A percentile compares a stretch with the other conserved stretches of the same genome.
Evolutionary conservation across 768 basidiomycete genomes (phyloP).

Genomic region (Guyanaporus albipodus): DNA sequence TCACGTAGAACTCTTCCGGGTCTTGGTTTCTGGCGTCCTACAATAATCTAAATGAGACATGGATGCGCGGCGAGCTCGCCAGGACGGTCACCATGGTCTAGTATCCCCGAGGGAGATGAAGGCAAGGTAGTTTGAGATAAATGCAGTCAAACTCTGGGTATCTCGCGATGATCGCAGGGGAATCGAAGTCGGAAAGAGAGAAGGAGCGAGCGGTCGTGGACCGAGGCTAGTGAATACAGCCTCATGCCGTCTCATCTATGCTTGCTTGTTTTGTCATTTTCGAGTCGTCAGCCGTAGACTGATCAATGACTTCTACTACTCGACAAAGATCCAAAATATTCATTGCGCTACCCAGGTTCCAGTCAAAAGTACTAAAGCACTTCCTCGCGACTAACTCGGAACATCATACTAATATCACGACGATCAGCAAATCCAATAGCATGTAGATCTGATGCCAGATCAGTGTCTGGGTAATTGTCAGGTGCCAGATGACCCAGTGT

Average conservation of each 20-base stretch:
- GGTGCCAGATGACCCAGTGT: not conserved
- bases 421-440: conserved; percentile 1
- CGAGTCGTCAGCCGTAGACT: conserved; percentile 24
- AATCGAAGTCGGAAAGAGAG: conserved; percentile 9
- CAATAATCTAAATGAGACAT: conserved; percentile 6
- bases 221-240: conserved; percentile 4
- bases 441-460: not conserved
- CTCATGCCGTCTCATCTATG: conserved; percentile 5
- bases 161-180: conserved; percentile 1
- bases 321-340: conserved; percentile 4
- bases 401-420: no score
- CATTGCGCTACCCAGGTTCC: not conserved
- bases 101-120: not conserved
- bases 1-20: conserved; percentile 96
- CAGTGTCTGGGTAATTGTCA: not conserved
- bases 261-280: conserved; percentile 30
- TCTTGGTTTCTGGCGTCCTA: conserved; percentile 75
- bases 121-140: conserved; percentile 12
- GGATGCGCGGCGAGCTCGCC: not conserved
- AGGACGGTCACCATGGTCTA: conserved; percentile 20
- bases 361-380: not conserved
- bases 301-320: not conserved
- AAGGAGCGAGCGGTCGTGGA: conserved; percentile 5
- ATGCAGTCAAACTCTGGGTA: conserved; percentile 6
- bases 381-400: no score